Conservation (phyloP, 202 grass and related monocot species). For the Saccharum hybrid region DNA sequence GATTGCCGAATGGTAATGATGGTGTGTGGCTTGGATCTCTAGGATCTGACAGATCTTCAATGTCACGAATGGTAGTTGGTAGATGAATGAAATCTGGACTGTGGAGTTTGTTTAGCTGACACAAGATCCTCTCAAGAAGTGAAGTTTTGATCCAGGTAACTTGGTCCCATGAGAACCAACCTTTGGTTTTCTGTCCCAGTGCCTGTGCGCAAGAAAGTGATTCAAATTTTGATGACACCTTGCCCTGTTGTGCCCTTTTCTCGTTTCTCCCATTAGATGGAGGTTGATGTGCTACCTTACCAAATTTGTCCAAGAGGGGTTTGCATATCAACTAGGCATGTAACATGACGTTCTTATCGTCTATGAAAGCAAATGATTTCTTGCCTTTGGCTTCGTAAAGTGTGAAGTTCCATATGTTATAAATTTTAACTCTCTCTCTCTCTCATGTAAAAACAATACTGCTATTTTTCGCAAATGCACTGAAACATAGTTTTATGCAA, state of each 20-base stretch:
- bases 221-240: conserved; percentile 23
- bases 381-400: neutral
- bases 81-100: neutral
- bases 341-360: no score
- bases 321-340: neutral
- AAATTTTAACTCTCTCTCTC: neutral
- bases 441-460: neutral
- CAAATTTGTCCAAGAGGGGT: neutral
- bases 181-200: neutral
- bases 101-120: no score
- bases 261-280: neutral
- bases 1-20: neutral
- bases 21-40: neutral
- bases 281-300: neutral
- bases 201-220: conserved; percentile 33
- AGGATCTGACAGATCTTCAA: neutral
- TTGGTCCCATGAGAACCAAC: neutral
- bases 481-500: neutral
- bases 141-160: neutral
- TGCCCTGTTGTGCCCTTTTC: neutral
- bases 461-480: neutral
- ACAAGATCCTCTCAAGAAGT: neutral
- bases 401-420: neutral
- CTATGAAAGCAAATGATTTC: neutral
- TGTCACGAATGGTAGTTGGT: neutral